These are phyloP conservation scores for Pichia exigua DNA, from an alignment of 805 yeast genomes.

Conservation along the genomic window DNA sequence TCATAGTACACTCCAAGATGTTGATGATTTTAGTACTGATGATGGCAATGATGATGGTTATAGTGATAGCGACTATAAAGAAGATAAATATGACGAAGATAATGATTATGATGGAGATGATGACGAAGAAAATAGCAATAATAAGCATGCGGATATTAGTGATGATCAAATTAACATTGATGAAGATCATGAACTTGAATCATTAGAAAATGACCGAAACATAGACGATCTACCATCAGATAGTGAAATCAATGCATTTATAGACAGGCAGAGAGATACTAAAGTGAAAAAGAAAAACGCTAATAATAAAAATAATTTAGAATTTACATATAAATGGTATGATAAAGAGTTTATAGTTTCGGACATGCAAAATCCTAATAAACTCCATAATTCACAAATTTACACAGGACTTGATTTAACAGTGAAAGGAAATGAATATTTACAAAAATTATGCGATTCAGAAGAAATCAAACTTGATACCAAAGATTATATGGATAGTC, in stretches of 20 bases:
- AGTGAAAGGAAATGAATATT: conserved; percentile 5
- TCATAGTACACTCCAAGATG: background rate
- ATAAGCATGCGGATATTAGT: conserved; percentile 11
- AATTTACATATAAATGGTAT: background rate
- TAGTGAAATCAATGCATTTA: background rate
- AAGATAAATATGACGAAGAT: conserved; percentile 31
- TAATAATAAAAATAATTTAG: background rate
- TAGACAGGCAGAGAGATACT: background rate
- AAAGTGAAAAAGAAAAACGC: background rate
- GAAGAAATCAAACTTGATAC: conserved; percentile 1
- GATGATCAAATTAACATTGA: background rate
- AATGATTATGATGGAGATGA: conserved; percentile 8
- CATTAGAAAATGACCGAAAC: background rate
- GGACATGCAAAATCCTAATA: background rate
- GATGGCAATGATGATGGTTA: conserved; percentile 26
- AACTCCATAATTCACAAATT: background rate
- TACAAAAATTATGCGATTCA: conserved; percentile 2
- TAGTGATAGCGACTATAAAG: conserved; percentile 30
- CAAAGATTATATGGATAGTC: conserved; percentile 2
- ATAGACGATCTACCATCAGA: conserved; percentile 8
- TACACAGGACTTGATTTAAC: conserved; percentile 4
- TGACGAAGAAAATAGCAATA: conserved; percentile 18
- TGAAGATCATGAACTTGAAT: background rate
- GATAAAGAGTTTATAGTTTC: conserved; percentile 2
- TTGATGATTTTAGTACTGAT: conserved; percentile 27